These are phyloP conservation scores for Calycina herbarum DNA, from an alignment of 2,329 filamentous ascomycete genomes.

Conservation along the genomic window DNA sequence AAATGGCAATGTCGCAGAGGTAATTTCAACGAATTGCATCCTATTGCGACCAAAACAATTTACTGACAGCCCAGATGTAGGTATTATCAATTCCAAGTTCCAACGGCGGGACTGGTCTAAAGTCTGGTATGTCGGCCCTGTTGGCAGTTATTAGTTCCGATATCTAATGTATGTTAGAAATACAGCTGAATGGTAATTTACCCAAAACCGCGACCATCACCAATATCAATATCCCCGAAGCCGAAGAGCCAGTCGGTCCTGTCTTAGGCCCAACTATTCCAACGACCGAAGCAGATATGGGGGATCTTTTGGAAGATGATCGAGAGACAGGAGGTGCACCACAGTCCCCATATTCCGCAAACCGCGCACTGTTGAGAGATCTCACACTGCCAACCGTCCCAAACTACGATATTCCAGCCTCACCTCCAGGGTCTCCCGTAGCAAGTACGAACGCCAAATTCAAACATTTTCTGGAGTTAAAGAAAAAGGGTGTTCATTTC, in stretches of 20 bases:
- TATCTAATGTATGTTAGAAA: slow-evolving; percentile 25
- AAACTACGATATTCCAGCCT: slow-evolving; percentile 72
- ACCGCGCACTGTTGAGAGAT: slow-evolving; percentile 64
- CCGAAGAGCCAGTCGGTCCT: slow-evolving; percentile 32
- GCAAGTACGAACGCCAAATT: slow-evolving; percentile 63
- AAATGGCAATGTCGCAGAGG: slow-evolving; percentile 23
- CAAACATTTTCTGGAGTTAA: slow-evolving; percentile 72
- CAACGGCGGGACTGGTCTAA: slow-evolving; percentile 23
- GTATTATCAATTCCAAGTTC: slow-evolving; percentile 19
- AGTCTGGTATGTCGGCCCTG: slow-evolving; percentile 23
- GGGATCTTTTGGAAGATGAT: slow-evolving; percentile 31
- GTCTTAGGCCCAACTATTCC: slow-evolving; percentile 33
- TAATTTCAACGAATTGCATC: slow-evolving; percentile 19
- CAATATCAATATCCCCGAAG: slow-evolving; percentile 12
- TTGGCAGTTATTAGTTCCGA: slow-evolving; percentile 3
- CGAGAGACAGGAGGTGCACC: slow-evolving; percentile 30
- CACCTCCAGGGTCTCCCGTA: slow-evolving; percentile 63
- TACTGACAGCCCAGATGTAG: slow-evolving; percentile 30
- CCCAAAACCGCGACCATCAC: neutral
- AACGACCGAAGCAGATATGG: slow-evolving; percentile 14
- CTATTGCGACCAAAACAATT: slow-evolving; percentile 10
- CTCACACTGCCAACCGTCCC: slow-evolving; percentile 72
- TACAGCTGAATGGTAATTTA: slow-evolving; percentile 17
- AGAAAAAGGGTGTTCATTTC: slow-evolving; percentile 75
- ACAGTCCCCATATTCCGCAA: slow-evolving; percentile 66